These are phyloP conservation scores for Phytopythium vexans DNA, from an alignment of 352 stramenopile species.

Conservation along the genomic window DNA sequence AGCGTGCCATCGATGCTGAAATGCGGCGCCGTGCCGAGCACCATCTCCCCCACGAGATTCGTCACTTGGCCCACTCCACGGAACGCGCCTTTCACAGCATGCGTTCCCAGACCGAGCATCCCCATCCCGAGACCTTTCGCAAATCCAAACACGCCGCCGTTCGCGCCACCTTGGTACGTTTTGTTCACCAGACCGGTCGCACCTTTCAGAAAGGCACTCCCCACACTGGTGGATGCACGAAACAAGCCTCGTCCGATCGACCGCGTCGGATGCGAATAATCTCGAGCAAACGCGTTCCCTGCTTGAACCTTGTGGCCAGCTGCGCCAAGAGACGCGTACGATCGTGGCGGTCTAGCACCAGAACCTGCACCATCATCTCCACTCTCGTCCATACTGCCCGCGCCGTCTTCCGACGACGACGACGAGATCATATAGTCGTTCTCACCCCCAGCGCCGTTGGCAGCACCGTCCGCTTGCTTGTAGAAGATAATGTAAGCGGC, in stretches of 20 bases:
- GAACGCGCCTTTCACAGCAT: conserved; percentile 85
- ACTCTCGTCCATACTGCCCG: conserved; percentile 22
- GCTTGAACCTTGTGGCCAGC: conserved; percentile 85
- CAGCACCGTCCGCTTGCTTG: conserved; percentile 57
- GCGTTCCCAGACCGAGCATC: conserved; percentile 79
- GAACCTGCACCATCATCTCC: conserved; percentile 28
- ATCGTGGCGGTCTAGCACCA: conserved; percentile 42
- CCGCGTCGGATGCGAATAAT: conserved; percentile 77
- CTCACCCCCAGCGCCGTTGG: conserved; percentile 29
- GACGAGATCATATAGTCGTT: conserved; percentile 30
- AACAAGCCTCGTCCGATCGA: conserved; percentile 77
- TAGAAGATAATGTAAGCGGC: conserved; percentile 89
- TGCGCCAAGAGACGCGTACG: conserved; percentile 74
- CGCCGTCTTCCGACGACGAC: conserved; percentile 43
- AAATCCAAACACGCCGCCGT: conserved; percentile 83
- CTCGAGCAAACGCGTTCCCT: conserved; percentile 81
- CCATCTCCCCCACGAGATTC: conserved; percentile 85
- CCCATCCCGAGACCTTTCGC: conserved; percentile 85
- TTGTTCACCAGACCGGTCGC: conserved; percentile 80
- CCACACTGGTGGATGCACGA: conserved; percentile 82
- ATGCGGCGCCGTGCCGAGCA: conserved; percentile 76
- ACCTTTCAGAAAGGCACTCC: conserved; percentile 81
- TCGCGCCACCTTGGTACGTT: conserved; percentile 83
- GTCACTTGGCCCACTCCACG: conserved; percentile 84
- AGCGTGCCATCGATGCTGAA: conserved; percentile 86